These are phyloP conservation scores for Malassezia yamatoensis DNA, from an alignment of 1,284 basidiomycete genomes.

Conservation along the genomic window DNA sequence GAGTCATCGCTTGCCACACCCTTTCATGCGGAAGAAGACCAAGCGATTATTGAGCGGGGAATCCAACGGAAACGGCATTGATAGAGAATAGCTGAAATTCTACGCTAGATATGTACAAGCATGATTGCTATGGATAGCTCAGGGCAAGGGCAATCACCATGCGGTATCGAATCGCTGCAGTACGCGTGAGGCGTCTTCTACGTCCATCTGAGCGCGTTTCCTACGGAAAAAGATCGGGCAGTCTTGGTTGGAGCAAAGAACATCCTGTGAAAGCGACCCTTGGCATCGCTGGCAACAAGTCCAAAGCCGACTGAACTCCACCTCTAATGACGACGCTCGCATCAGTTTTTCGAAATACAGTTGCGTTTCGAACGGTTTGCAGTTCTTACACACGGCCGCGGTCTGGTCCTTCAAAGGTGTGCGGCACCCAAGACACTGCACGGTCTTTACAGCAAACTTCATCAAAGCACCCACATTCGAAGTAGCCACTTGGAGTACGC, in stretches of 20 bases:
- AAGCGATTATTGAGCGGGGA: slow-evolving; percentile 12
- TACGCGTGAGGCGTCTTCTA: slow-evolving; percentile 30
- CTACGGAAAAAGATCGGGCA: slow-evolving; percentile 97
- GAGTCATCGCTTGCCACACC: neutral
- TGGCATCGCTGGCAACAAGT: slow-evolving; percentile 47
- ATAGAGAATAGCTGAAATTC: no score
- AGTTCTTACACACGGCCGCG: slow-evolving; percentile 42
- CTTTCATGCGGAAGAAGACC: slow-evolving; percentile 11
- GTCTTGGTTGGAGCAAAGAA: slow-evolving; percentile 89
- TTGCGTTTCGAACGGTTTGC: slow-evolving; percentile 33
- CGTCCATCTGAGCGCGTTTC: slow-evolving; percentile 40
- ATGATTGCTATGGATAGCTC: neutral
- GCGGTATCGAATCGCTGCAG: slow-evolving; percentile 34
- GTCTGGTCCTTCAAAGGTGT: slow-evolving; percentile 41
- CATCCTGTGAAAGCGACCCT: slow-evolving; percentile 59
- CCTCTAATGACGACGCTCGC: slow-evolving; percentile 31
- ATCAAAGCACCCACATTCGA: slow-evolving; percentile 45
- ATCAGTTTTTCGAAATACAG: slow-evolving; percentile 43
- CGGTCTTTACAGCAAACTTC: slow-evolving; percentile 47
- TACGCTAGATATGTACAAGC: neutral
- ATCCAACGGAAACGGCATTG: neutral
- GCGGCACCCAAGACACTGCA: slow-evolving; percentile 43
- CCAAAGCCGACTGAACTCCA: slow-evolving; percentile 45
- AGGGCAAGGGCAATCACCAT: slow-evolving; percentile 13
- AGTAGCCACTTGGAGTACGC: slow-evolving; percentile 41